phyloP scores from a whole-genome alignment of 768 basidiomycete species.

The Serpula lacrymans region DNA sequence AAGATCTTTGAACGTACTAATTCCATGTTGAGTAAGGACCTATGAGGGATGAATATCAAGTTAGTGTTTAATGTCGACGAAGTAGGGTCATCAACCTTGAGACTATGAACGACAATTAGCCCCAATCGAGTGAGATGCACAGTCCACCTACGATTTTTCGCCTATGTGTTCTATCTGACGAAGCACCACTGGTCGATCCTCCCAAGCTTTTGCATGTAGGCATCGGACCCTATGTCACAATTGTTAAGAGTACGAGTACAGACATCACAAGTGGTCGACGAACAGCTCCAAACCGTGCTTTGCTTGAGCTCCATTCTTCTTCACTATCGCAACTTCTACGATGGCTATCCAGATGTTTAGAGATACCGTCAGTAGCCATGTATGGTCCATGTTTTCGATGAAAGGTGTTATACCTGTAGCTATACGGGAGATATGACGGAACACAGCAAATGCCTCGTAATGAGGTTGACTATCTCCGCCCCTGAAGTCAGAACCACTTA shows the following conservation, averaged over 20 bases:
- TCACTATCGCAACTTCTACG: constrained; percentile 71
- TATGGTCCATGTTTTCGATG: too few species aligned
- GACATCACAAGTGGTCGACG: constrained; percentile 16
- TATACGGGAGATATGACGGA: constrained; percentile 75
- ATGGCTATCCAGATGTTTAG: too few species aligned
- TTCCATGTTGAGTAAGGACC: constrained; percentile 73
- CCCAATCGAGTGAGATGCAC: background rate
- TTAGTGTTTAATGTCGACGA: constrained; percentile 11
- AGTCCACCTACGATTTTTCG: constrained; percentile 78
- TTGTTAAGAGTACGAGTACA: constrained; percentile 2
- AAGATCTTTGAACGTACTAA: constrained; percentile 58
- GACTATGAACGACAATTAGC: background rate
- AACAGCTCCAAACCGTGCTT: constrained; percentile 77
- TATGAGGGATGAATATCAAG: constrained; percentile 25
- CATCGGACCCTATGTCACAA: constrained; percentile 58
- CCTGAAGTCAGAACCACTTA: constrained; percentile 69
- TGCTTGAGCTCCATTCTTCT: constrained; percentile 60
- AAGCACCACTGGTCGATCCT: constrained; percentile 79
- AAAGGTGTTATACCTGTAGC: constrained; percentile 78
- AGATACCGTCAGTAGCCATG: too few species aligned
- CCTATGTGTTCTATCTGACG: constrained; percentile 89
- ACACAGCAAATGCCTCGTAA: constrained; percentile 66
- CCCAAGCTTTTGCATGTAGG: constrained; percentile 86
- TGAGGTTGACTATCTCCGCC: constrained; percentile 66
- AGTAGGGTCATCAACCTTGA: constrained; percentile 21